A percentile compares a stretch with the other conserved stretches of the same genome.
Conservation (phyloP, 2,329 filamentous ascomycete species). For the Beauveria sp. region DNA sequence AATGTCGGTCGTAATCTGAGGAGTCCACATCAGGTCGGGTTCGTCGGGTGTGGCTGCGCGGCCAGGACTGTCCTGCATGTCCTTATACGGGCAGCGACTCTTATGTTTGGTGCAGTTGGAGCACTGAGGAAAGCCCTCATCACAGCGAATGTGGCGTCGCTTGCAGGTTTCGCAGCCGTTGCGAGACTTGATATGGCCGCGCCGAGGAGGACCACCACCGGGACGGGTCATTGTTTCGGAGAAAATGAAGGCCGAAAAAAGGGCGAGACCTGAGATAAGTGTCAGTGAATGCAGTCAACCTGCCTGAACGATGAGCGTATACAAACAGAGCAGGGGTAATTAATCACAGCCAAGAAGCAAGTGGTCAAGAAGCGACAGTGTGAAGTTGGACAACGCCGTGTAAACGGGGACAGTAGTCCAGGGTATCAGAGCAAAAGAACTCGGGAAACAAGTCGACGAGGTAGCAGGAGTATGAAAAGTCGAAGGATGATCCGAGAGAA, state of each 20-base stretch:
- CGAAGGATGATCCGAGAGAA: not conserved
- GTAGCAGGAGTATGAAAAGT: not conserved
- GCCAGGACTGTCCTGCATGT: slow-evolving; percentile 60
- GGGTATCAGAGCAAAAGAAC: not conserved
- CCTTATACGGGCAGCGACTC: slow-evolving; percentile 96
- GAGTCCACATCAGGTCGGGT: slow-evolving; percentile 73
- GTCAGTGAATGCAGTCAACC: not conserved
- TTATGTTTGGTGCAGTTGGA: slow-evolving; percentile 99
- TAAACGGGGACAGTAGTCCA: not conserved
- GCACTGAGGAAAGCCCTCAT: slow-evolving; percentile 96
- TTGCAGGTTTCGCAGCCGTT: slow-evolving; percentile 99
- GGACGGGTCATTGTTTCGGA: slow-evolving; percentile 71
- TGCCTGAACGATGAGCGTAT: not conserved
- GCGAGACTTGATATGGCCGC: slow-evolving; percentile 96
- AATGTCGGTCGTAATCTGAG: slow-evolving; percentile 74
- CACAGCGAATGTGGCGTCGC: slow-evolving; percentile 91
- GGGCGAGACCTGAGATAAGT: slow-evolving; percentile 18
- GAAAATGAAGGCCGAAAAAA: slow-evolving; percentile 16
- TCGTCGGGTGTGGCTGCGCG: slow-evolving; percentile 54
- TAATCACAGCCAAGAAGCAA: slow-evolving; percentile 18
- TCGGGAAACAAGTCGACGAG: not conserved
- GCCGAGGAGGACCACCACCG: slow-evolving; percentile 82
- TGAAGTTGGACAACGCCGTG: slow-evolving; percentile 2
- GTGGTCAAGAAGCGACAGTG: slow-evolving; percentile 32
- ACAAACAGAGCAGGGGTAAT: slow-evolving; percentile 16